Base-by-base conservation (phyloP, 805 yeast species). In the Yarrowia deformans region DNA sequence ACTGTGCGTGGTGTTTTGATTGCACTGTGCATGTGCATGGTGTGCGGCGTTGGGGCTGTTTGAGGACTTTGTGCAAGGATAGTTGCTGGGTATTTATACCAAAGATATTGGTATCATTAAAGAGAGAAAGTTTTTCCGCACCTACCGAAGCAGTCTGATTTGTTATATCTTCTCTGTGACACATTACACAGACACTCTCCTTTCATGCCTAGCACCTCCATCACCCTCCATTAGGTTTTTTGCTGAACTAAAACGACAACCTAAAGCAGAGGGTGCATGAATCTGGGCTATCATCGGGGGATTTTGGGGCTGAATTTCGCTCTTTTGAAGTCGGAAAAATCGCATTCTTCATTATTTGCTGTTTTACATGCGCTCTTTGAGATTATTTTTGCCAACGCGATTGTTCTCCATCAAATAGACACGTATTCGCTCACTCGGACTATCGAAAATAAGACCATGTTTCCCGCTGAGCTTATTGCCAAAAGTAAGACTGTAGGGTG, bases 1-100 rank as follows among this genome's bases (percentile, higher is more conserved):
- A 18, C 42, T 52, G 58, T 54, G 55, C 56, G 60, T 54, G 45
- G 60, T 54, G 60, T 54, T 54, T 54, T 54, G 60, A 54, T 54
- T 54, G 60, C 60, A 54, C 60, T 54, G 60, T 54, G 60, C 60
- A 54, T 54, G 49, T 50, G 55, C 55, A 50, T 50, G 4, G 34
- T 34, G 60, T 54, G 60, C 60, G 60, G 60, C 60, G 60, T 54
- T 54, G 60, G 60, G 60, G 60, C 45, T 19, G 60, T 3, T 7
- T n/a, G 6, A 23, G 35, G 19, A 23, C 23, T 23, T 9, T 16
- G 32, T 7, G 14, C n/a, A 2, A 7, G 29, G 39, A n/a, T 4
- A 0, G 3, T n/a, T 3, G 5, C 9, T 16, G 14, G 43, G 42
- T 23, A 23, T 23, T 18, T 18, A 13, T 19, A 7, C 5, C 5